Conservation (phyloP, 352 stramenopile genomes). For the Globisporangium yorkense region DNA sequence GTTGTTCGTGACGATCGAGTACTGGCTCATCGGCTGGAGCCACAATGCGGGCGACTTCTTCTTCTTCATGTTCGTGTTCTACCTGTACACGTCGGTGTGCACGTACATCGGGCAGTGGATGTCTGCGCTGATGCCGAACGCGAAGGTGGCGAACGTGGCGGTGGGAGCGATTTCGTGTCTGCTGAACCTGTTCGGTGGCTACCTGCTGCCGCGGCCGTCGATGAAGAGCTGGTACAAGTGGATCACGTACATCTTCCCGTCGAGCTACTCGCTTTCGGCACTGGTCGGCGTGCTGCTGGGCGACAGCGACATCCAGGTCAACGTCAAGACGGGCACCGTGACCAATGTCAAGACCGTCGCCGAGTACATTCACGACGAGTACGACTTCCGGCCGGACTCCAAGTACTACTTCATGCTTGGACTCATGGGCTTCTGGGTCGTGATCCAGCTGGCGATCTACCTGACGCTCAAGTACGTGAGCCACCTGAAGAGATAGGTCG, state of each 20-base stretch:
- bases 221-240: constrained; percentile 24
- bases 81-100: constrained; percentile 11
- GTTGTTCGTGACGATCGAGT: constrained; percentile 36
- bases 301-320: neutral
- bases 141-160: constrained; percentile 47
- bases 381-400: constrained; percentile 21
- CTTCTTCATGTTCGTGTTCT: constrained; percentile 19
- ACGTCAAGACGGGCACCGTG: neutral
- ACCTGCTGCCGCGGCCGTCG: constrained; percentile 14
- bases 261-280: constrained; percentile 18
- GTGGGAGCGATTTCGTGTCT: constrained; percentile 35
- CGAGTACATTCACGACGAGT: constrained; percentile 16
- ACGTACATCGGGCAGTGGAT: constrained; percentile 32
- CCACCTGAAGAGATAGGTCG: constrained; percentile 35
- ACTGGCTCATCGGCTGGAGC: constrained; percentile 40
- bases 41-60: constrained; percentile 24
- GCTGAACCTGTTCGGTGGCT: constrained; percentile 45
- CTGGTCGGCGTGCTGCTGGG: constrained; percentile 12
- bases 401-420: constrained; percentile 15
- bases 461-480: constrained; percentile 44
- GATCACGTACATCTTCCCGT: constrained; percentile 24
- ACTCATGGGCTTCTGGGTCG: constrained; percentile 20
- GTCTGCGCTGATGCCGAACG: constrained; percentile 36
- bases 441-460: constrained; percentile 34
- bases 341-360: neutral